A percentile compares a stretch with the other conserved stretches of the same genome.
These are phyloP conservation scores for Termitomyces sp. DNA, from an alignment of 768 basidiomycete genomes.

Conservation along the genomic window DNA sequence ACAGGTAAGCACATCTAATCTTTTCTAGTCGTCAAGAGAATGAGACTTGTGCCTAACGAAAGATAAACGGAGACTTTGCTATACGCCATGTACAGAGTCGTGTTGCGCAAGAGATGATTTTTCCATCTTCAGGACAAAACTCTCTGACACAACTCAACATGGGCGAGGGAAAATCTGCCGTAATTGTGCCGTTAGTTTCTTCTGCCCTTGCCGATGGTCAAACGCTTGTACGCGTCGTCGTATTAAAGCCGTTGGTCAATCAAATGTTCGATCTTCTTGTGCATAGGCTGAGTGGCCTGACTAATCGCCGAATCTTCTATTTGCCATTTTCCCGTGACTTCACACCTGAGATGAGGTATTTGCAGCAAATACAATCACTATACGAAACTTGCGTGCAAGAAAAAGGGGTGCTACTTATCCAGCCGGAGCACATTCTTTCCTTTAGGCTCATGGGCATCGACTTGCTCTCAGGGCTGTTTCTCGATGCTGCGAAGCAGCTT, in stretches of 20 bases:
- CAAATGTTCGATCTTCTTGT: constrained; percentile 46
- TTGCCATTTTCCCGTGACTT: constrained; percentile 44
- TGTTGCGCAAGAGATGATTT: constrained; percentile 43
- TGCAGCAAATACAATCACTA: constrained; percentile 22
- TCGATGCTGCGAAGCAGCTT: constrained; percentile 13
- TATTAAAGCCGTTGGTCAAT: constrained; percentile 37
- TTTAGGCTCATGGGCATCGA: constrained; percentile 43
- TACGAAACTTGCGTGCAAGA: constrained; percentile 31
- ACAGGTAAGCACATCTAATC: not conserved
- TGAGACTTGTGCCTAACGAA: not conserved
- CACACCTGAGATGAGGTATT: constrained; percentile 12
- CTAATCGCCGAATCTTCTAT: constrained; percentile 42
- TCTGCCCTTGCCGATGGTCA: constrained; percentile 36
- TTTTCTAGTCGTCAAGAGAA: not conserved
- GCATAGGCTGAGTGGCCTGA: constrained; percentile 36
- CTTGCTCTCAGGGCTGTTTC: constrained; percentile 5
- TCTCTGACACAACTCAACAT: constrained; percentile 48
- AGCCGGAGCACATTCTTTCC: constrained; percentile 52
- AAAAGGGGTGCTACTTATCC: constrained; percentile 39
- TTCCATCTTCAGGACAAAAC: constrained; percentile 29
- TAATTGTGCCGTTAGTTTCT: constrained; percentile 43
- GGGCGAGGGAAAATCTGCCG: constrained; percentile 53
- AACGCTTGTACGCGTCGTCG: constrained; percentile 41
- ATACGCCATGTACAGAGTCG: constrained; percentile 36
- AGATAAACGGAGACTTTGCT: constrained; percentile 18